Evolutionary conservation across 176 grass and related monocot genomes (phyloP), one percentile per base, ranked within the genome.

Genomic region (Rhynchospora tenuis): DNA sequence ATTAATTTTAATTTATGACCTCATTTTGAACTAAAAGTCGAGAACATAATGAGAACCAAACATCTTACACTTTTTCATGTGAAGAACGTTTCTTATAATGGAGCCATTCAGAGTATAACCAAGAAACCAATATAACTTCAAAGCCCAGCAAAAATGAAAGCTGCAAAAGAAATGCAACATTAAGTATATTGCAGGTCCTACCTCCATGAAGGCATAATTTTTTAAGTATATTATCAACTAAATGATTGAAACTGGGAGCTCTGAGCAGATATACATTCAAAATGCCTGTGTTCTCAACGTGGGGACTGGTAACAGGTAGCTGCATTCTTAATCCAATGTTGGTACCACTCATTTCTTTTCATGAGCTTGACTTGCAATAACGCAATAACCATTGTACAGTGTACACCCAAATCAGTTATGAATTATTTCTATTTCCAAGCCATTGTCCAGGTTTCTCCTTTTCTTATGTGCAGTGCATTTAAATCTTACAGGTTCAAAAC

Each of bases 71-170:
- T 92, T 92, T 92, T 27, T 83, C 65, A 87, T 83, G 54, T 1
- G 45, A 52, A 0, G 29, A 80, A 26, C 61, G 75, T 69, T 85
- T 92, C 64, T 29, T 74, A 66, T 92, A 90, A 56, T 92, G 77
- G 46, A 95, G 64, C 73, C 86, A 87, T 83, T 95, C 93, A 0
- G 93, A 79, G n/a, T 92, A 92, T 20, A 92, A 64, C 90, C 90
- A 95, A 71, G 88, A 85, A 55, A 86, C 83, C 66, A 95, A 87
- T 38, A 95, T 84, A 9, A 89, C 82, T 46, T 89, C 83, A 86
- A 92, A 86, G 59, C 88, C 90, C 20, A 95, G 86, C 72, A 95
- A 55, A 89, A 92, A 77, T 1, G 93, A 90, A 56, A 95, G 86
- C 93, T 95, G 88, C 61, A 47, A 65, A 12, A 64, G 84, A 29